Percentiles rank a stretch among this genome's conserved stretches.
phyloP scores from a whole-genome alignment of 345 rosid genomes.

The Adansonia digitata region DNA sequence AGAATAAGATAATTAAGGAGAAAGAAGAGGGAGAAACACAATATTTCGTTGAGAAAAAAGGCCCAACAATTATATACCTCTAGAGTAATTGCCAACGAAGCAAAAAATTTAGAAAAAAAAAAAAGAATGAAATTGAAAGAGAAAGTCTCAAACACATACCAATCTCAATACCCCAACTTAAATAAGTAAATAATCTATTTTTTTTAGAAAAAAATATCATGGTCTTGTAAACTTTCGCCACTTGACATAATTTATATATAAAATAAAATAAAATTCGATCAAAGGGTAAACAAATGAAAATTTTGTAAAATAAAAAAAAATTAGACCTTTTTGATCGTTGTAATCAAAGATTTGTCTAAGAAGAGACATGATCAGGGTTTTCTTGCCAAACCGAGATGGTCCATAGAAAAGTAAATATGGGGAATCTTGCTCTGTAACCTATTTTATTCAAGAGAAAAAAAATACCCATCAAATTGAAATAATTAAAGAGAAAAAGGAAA shows the following conservation, averaged over 20 bases:
- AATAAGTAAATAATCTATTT: slow-evolving; percentile 4
- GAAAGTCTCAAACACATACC: too few species aligned
- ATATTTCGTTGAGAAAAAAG: too few species aligned
- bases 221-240: background rate
- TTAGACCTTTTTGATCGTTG: slow-evolving; percentile 75
- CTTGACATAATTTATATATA: background rate
- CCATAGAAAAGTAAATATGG: slow-evolving; percentile 98
- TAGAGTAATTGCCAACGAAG: too few species aligned
- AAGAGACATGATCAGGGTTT: slow-evolving; percentile 95
- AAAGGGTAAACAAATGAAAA: background rate
- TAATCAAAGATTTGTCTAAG: slow-evolving; percentile 75
- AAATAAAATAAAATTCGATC: background rate
- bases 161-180: background rate
- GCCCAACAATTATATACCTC: too few species aligned
- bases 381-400: slow-evolving; percentile 94
- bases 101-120: too few species aligned
- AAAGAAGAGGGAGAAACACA: too few species aligned
- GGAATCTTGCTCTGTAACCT: slow-evolving; percentile 94
- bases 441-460: background rate
- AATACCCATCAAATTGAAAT: slow-evolving; percentile 3
- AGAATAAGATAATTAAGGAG: too few species aligned
- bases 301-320: background rate
- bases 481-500: slow-evolving; percentile 35
- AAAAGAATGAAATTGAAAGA: too few species aligned
- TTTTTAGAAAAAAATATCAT: too few species aligned